phyloP scores from a whole-genome alignment of 768 basidiomycete genomes.

The Naganishia antarctica region DNA sequence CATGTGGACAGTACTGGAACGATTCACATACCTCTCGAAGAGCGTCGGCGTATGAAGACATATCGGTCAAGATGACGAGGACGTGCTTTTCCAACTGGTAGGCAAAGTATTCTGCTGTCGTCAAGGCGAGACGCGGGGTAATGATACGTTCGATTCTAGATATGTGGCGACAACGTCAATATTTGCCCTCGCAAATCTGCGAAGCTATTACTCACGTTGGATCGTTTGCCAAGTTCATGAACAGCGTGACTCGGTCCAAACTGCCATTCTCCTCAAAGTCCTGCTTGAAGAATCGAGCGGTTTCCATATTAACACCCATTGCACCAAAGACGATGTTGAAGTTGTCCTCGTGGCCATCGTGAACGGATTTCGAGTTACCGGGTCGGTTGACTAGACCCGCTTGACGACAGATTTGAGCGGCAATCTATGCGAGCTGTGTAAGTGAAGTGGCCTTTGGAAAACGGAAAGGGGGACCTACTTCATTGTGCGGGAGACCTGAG shows the following conservation, averaged over 20 bases:
- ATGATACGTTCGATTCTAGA: conserved; percentile 93
- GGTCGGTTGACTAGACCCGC: conserved; percentile 94
- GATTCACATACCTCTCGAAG: conserved; percentile 66
- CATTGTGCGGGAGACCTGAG: conserved; percentile 96
- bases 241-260: conserved; percentile 93
- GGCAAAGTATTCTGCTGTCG: conserved; percentile 98
- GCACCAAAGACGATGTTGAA: conserved; percentile 99
- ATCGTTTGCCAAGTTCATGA: conserved; percentile 97
- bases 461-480: conserved; percentile 56
- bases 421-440: conserved; percentile 61
- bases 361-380: conserved; percentile 76
- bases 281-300: conserved; percentile 98
- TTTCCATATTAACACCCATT: conserved; percentile 99
- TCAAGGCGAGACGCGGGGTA: conserved; percentile 93
- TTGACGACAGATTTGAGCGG: conserved; percentile 99
- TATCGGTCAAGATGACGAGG: conserved; percentile 96
- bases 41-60: conserved; percentile 97
- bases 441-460: conserved; percentile 1
- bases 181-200: too few species aligned
- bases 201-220: conserved; percentile 65
- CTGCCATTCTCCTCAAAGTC: conserved; percentile 99
- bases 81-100: conserved; percentile 99
- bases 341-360: conserved; percentile 99
- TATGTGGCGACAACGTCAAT: background rate
- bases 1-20: background rate